phyloP scores from a whole-genome alignment of 371 early-diverging fungal species.

The Cokeromyces recurvatus region DNA sequence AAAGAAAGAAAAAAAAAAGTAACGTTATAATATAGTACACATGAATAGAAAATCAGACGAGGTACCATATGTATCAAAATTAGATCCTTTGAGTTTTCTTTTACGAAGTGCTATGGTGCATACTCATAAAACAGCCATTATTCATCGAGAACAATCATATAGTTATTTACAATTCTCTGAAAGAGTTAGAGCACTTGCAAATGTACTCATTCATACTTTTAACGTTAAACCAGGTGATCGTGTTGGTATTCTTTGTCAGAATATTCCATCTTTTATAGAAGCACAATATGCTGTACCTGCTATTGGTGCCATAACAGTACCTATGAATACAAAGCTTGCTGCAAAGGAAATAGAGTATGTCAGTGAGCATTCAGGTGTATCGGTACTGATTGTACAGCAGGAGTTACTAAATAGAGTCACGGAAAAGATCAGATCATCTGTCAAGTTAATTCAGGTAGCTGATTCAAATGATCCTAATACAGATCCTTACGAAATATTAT shows the following conservation, averaged over 20 bases:
- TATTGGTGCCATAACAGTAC: slow-evolving; percentile 54
- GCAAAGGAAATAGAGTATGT: slow-evolving; percentile 62
- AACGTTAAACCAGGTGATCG: slow-evolving; percentile 28
- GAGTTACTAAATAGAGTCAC: slow-evolving; percentile 27
- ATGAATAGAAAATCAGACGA: slow-evolving; percentile 20
- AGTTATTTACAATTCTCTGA: slow-evolving; percentile 40
- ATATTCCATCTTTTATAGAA: slow-evolving; percentile 57
- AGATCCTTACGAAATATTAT: slow-evolving; percentile 48
- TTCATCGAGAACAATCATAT: slow-evolving; percentile 32
- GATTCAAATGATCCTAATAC: slow-evolving; percentile 15
- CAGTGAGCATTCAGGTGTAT: slow-evolving; percentile 49
- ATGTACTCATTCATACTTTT: slow-evolving; percentile 25
- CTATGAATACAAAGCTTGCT: slow-evolving; percentile 61
- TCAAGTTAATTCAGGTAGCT: slow-evolving; percentile 19
- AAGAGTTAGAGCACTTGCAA: slow-evolving; percentile 41
- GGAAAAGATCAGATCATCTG: neutral
- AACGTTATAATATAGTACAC: slow-evolving; percentile 21
- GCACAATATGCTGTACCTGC: slow-evolving; percentile 64
- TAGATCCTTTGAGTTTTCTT: slow-evolving; percentile 51
- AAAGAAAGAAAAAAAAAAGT: no score
- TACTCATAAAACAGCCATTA: slow-evolving; percentile 44
- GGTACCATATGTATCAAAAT: slow-evolving; percentile 15
- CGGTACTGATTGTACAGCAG: slow-evolving; percentile 51
- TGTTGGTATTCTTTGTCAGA: slow-evolving; percentile 61
- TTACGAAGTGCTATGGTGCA: slow-evolving; percentile 51